Evolutionary conservation across 2,329 filamentous ascomycete genomes (phyloP), one percentile per base, ranked within the genome.

Genomic region (Calonectria hawksworthii): DNA sequence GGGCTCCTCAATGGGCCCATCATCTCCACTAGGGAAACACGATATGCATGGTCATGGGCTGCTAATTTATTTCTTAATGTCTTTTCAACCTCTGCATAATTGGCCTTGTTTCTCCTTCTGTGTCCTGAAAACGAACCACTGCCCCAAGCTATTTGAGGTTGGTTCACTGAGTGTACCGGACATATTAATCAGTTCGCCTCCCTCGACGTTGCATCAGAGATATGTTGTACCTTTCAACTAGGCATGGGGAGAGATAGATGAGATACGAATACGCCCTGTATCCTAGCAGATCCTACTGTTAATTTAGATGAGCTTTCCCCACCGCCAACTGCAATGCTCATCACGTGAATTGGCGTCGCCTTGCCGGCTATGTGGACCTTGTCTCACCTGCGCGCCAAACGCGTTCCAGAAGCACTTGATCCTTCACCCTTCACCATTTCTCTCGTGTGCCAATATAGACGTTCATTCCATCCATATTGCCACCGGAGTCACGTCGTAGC

Each of bases 341-440:
- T 80, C 79, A 80, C 79, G 79, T 80, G 79, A 52, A 64, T 74
- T 81, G 79, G 79, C 79, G 79, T 80, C 74, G 52, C 63, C 65
- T 52, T 28, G 47, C 50, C 78, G 73, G 44, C 61, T 59, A 47
- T 32, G 54, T 66, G 51, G 50, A 67, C 9, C 52, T 9, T 18
- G 67, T 70, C 72, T 74, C 51, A 69, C 54, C 18, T 68, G 30
- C 41, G 44, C 30, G 61, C 44, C 52, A 67, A 59, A 63, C 79
- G 76, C 75, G 76, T 76, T 72, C 72, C 64, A 74, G 34, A 73
- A 65, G 74, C 77, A 63, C 38, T 41, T 41, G 56, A 26, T 63
- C 72, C 23, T 61, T 36, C 61, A 47, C 64, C 23, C 30, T 51
- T 23, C 34, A 69, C 59, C 52, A 41, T 63, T 41, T 63, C 56